Evolutionary conservation across 2,329 filamentous ascomycete genomes (phyloP), one percentile per base, ranked within the genome.

Genomic region (Decorospora gaudefroyi): DNA sequence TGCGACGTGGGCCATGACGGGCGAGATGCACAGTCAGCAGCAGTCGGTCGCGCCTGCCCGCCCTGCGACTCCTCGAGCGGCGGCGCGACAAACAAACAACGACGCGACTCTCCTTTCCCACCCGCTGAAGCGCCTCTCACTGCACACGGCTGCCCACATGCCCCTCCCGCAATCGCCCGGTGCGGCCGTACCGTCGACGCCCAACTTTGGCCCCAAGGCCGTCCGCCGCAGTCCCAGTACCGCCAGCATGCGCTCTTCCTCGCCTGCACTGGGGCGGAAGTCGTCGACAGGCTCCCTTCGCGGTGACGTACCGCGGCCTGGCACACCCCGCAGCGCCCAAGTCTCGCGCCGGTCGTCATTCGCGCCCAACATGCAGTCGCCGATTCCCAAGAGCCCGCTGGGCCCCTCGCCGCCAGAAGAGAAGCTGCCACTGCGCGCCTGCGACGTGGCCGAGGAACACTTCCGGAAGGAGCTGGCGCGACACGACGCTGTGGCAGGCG

Each of bases 391-490:
- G 51, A 72, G 72, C 38, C 69, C 72, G 27, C 65, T 74, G 33
- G 44, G 32, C 2, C 60, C 66, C 9, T 62, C 68, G 12, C 64
- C 64, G 34, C 62, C 65, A 34, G 69, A 69, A 19, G 65, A 70
- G 48, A 71, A 71, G 43, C 71, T 68, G 6, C 67, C 68, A 10
- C 57, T 74, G 26, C 82, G 80, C 8, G 76, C 81, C 17, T 75
- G 74, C 34, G 77, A 79, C 17, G 72, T 92, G 29, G 88, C 88
- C 3, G 79, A 77, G 33, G 78, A 82, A 6, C 83, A 87, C 67
- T 88, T 95, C 63, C 75, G 77, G 49, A 81, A 78, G 49, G 89
- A 95, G 65, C 70, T 95, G 21, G 59, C 81, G 11, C 70, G 78
- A 5, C 85, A 89, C 59, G 79, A 85, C 44, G 72, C 74, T 19